Evolutionary conservation across 257 asterid genomes (phyloP).

Genomic region (Phtheirospermum japonicum): DNA sequence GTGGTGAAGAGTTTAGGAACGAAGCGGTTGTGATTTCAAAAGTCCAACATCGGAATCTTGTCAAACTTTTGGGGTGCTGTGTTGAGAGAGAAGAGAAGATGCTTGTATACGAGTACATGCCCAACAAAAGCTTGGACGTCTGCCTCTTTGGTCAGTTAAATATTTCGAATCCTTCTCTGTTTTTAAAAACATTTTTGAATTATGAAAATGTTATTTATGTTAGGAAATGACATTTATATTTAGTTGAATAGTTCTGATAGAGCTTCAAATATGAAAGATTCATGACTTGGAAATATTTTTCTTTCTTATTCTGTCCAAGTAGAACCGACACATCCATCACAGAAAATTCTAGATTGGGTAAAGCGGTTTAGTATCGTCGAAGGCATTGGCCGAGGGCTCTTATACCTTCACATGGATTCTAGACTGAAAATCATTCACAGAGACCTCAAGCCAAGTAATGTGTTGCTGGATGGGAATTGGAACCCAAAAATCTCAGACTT

Average conservation of each 20-base stretch:
- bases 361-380: constrained; percentile 32
- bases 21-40: constrained; percentile 43
- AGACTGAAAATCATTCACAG: constrained; percentile 38
- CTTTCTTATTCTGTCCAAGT: neutral
- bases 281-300: neutral
- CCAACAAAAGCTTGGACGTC: constrained; percentile 36
- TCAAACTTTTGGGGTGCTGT: constrained; percentile 37
- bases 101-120: constrained; percentile 40
- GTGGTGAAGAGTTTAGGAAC: constrained; percentile 39
- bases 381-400: constrained; percentile 40
- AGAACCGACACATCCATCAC: constrained; percentile 18
- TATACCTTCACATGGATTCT: constrained; percentile 45
- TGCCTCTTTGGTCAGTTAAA: constrained; percentile 39
- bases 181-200: neutral
- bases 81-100: constrained; percentile 40
- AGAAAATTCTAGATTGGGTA: constrained; percentile 29
- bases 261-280: neutral
- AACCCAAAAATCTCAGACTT: constrained; percentile 44
- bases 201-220: neutral
- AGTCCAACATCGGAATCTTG: constrained; percentile 45
- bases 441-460: constrained; percentile 39
- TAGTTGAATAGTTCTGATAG: no score
- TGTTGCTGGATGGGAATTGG: constrained; percentile 36
- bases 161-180: neutral
- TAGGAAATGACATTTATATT: no score